Evolutionary conservation across 2,329 filamentous ascomycete genomes (phyloP).

Genomic region (Boeremia exigua): DNA sequence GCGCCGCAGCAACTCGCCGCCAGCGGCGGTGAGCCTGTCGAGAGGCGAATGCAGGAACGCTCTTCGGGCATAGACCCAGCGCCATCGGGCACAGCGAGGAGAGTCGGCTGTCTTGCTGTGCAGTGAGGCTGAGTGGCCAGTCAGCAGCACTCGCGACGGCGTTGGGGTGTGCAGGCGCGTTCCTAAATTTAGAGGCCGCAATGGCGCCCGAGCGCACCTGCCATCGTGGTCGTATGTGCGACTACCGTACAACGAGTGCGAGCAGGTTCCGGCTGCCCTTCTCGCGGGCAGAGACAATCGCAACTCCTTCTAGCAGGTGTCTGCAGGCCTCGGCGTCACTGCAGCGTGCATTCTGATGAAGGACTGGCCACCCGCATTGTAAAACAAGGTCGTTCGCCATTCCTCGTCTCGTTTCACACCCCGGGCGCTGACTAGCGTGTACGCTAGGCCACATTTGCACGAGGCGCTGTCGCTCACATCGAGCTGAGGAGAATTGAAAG

Average conservation of each 20-base stretch:
- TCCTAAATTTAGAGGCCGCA: conserved; percentile 30
- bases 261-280: conserved; percentile 10
- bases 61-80: conserved; percentile 10
- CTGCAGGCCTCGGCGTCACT: conserved; percentile 11
- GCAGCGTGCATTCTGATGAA: conserved; percentile 27
- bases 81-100: conserved; percentile 13
- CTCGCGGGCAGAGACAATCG: conserved; percentile 7
- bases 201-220: conserved; percentile 10
- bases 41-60: conserved; percentile 9
- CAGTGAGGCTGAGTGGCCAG: conserved; percentile 36
- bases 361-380: conserved; percentile 28
- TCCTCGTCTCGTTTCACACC: conserved; percentile 17
- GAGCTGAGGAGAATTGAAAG: conserved; percentile 22
- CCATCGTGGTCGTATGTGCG: conserved; percentile 1
- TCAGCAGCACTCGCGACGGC: conserved; percentile 25
- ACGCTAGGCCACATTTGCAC: conserved; percentile 8
- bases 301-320: conserved; percentile 10
- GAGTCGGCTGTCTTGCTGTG: conserved; percentile 3
- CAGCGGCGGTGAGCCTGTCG: conserved; percentile 16
- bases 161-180: conserved; percentile 13
- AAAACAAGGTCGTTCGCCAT: conserved; percentile 24
- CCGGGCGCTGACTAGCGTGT: conserved; percentile 11
- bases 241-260: background rate
- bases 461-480: conserved; percentile 20
- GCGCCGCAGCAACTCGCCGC: conserved; percentile 4